A percentile compares a stretch with the other conserved stretches of the same genome.
Conservation (phyloP, 1,284 basidiomycete genomes). For the Fomitopsis pinicola region DNA sequence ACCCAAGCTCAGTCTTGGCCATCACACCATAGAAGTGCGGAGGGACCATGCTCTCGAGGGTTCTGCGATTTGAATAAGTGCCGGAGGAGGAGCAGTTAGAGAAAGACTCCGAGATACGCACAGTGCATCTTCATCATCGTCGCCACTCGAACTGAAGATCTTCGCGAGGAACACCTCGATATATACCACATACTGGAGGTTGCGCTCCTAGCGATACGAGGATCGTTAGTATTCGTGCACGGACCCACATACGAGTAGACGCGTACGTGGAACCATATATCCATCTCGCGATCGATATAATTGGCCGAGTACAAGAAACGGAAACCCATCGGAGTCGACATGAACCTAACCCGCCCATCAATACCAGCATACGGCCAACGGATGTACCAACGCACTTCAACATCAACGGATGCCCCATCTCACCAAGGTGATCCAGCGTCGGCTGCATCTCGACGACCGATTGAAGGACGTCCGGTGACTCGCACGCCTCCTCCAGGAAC, state of each 20-base stretch:
- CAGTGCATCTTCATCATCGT: constrained; percentile 67
- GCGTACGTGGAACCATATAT: constrained; percentile 90
- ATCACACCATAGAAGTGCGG: constrained; percentile 98
- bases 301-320: constrained; percentile 87
- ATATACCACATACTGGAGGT: constrained; percentile 82
- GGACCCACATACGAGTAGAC: background rate
- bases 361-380: background rate
- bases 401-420: constrained; percentile 85
- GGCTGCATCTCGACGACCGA: constrained; percentile 94
- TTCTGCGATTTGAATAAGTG: constrained; percentile 30
- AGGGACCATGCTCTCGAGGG: constrained; percentile 87
- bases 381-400: constrained; percentile 58
- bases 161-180: constrained; percentile 84
- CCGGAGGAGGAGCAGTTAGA: background rate
- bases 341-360: constrained; percentile 57
- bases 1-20: constrained; percentile 93
- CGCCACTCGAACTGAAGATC: constrained; percentile 59
- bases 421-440: constrained; percentile 91
- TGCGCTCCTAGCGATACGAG: constrained; percentile 61
- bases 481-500: constrained; percentile 87
- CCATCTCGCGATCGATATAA: constrained; percentile 94
- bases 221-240: background rate
- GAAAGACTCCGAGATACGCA: constrained; percentile 25
- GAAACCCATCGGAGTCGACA: constrained; percentile 93
- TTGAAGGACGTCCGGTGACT: constrained; percentile 79